Evolutionary conservation across 2,329 filamentous ascomycete species (phyloP), one percentile per base, ranked within the genome.

Genomic region (Fusarium sp.): DNA sequence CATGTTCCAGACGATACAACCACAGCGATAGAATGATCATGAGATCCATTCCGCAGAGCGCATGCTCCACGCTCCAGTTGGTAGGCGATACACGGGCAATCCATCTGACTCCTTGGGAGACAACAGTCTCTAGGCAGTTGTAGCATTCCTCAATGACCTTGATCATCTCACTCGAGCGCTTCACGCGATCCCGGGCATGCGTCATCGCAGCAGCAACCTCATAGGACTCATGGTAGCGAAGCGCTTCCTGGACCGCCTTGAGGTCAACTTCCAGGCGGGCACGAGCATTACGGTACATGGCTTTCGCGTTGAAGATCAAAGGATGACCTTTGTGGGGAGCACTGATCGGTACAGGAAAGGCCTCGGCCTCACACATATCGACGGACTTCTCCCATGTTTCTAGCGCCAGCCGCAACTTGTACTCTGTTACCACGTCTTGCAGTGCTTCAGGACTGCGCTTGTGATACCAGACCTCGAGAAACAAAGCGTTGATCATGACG

Each of bases 311-410:
- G 89, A 98, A 98, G 78, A 98, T 95, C 60, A 99, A 87, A 23
- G 96, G 96, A 80, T 98, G 96, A 21, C 95, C 95, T 82, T 97
- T 97, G 84, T 98, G 95, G 53, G 96, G 96, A 33, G 96, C 95
- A 81, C 94, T 97, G 75, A 98, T 89, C 59, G 95, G 94, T 58
- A 98, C 94, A 18, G 94, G 89, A 60, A 96, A 94, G 19, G 90
- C 92, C 83, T 99, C 96, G 5, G 95, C 93, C 85, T 98, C 96
- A 82, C 95, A 98, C 70, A 97, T 89, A 64, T 97, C 94, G 28
- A 98, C 89, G 44, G 96, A 98, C 84, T 94, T 97, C 86, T 98
- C 95, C 96, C 96, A 99, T n/a, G 96, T 98, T 85, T 98, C 96
- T 60, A 99, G 87, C 57, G 96, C 96, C 60, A 98, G 90, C 64